These are phyloP conservation scores for Trichoderma sp. DNA, from an alignment of 2,329 filamentous ascomycete genomes.

Conservation along the genomic window DNA sequence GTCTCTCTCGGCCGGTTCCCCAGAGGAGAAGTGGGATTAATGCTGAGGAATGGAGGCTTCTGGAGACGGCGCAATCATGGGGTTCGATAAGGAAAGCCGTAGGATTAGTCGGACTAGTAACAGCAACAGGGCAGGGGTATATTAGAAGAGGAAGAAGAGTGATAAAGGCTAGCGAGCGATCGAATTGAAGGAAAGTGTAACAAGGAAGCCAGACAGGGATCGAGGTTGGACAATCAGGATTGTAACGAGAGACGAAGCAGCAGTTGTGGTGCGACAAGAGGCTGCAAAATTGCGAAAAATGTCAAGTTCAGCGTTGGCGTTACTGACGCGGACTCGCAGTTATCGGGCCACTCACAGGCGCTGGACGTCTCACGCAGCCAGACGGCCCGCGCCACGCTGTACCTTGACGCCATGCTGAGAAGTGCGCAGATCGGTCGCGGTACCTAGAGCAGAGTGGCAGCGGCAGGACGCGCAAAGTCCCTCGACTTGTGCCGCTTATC, in stretches of 20 bases:
- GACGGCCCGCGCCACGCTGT: constrained; percentile 3
- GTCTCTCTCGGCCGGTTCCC: background rate
- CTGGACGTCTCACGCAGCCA: constrained; percentile 13
- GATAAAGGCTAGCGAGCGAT: constrained; percentile 20
- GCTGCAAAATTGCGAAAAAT: constrained; percentile 1
- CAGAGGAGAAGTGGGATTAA: background rate
- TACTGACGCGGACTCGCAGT: constrained; percentile 14
- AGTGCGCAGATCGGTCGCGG: background rate
- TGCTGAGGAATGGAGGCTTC: constrained; percentile 17
- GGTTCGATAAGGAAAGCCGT: constrained; percentile 13
- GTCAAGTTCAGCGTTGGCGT: background rate
- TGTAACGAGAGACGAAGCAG: constrained; percentile 22
- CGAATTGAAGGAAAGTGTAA: constrained; percentile 16
- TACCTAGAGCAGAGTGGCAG: background rate
- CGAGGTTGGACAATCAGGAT: constrained; percentile 10
- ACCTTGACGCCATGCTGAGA: constrained; percentile 6
- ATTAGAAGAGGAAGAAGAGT: background rate
- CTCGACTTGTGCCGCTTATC: background rate
- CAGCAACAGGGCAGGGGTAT: background rate
- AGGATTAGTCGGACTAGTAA: constrained; percentile 8
- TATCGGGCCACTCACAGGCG: constrained; percentile 19
- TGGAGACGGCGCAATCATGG: constrained; percentile 13
- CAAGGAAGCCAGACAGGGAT: background rate
- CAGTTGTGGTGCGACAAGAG: constrained; percentile 16
- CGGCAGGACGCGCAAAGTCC: background rate